phyloP scores from a whole-genome alignment of 768 basidiomycete genomes.

The Lactarius sanguifluus region DNA sequence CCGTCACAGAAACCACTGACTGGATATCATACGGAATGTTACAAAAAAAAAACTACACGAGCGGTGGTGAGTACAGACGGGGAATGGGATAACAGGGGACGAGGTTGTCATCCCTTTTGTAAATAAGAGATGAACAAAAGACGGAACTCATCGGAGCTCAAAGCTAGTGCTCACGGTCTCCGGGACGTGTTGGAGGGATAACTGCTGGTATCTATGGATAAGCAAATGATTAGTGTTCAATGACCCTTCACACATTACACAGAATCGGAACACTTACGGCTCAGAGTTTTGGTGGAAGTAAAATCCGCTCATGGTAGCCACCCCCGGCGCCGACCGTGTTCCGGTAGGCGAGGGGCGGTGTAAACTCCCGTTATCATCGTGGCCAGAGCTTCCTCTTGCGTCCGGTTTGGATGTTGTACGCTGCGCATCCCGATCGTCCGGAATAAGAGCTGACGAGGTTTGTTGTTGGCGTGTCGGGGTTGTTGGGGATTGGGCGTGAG shows the following conservation, averaged over 20 bases:
- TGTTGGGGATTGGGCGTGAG: slow-evolving; percentile 43
- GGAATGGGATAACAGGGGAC: slow-evolving; percentile 2
- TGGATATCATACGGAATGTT: slow-evolving; percentile 27
- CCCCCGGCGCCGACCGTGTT: slow-evolving; percentile 47
- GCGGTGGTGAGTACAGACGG: slow-evolving; percentile 23
- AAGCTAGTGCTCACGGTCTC: slow-evolving; percentile 74
- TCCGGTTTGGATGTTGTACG: slow-evolving; percentile 33
- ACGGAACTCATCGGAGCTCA: slow-evolving; percentile 68
- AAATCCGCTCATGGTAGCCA: slow-evolving; percentile 84
- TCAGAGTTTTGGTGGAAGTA: slow-evolving; percentile 94
- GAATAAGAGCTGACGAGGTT: slow-evolving; percentile 36
- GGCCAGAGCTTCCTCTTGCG: slow-evolving; percentile 31
- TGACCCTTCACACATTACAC: not conserved
- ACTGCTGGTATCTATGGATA: slow-evolving; percentile 74
- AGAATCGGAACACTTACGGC: slow-evolving; percentile 55
- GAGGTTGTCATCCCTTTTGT: slow-evolving; percentile 11
- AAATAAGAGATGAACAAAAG: slow-evolving; percentile 1
- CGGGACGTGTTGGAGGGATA: slow-evolving; percentile 78
- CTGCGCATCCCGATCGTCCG: slow-evolving; percentile 29
- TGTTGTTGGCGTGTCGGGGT: slow-evolving; percentile 41
- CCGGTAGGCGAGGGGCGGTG: slow-evolving; percentile 47
- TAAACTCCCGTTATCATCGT: slow-evolving; percentile 38
- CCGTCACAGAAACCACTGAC: slow-evolving; percentile 9
- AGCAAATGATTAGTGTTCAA: slow-evolving; percentile 14
- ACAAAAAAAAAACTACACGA: slow-evolving; percentile 26